Evolutionary conservation across 2,329 filamentous ascomycete genomes (phyloP).

Genomic region (Colletotrichum nymphaeae): DNA sequence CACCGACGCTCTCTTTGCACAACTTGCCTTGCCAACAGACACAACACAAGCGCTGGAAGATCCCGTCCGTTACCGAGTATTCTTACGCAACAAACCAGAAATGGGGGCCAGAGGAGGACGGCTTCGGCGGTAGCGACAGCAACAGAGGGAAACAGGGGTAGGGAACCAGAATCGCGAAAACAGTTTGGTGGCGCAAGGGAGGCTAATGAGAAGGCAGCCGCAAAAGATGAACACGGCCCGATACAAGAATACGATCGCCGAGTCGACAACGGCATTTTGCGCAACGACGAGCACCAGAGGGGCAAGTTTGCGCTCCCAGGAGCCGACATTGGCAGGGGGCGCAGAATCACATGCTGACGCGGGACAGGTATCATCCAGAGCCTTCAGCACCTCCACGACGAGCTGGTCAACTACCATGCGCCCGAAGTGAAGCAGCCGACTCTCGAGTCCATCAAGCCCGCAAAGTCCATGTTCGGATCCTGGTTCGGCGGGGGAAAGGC

Average conservation of each 20-base stretch:
- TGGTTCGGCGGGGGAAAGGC: conserved; percentile 66
- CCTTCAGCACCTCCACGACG: conserved; percentile 89
- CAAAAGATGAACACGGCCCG: conserved; percentile 68
- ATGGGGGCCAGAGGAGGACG: conserved; percentile 18
- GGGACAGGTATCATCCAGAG: conserved; percentile 83
- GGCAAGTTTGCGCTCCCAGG: conserved; percentile 58
- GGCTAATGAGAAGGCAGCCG: conserved; percentile 19
- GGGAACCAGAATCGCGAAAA: not conserved
- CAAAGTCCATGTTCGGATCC: conserved; percentile 66
- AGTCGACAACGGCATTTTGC: conserved; percentile 77
- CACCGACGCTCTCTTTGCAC: conserved; percentile 16
- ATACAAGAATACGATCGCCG: conserved; percentile 89
- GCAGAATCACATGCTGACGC: conserved; percentile 18
- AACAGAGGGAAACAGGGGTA: conserved; percentile 21
- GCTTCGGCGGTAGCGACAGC: conserved; percentile 33
- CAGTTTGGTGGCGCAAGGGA: not conserved
- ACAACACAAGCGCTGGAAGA: not conserved
- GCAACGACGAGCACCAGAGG: conserved; percentile 92
- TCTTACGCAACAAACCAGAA: not conserved
- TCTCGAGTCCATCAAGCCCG: conserved; percentile 73
- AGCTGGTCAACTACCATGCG: conserved; percentile 79
- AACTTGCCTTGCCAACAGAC: conserved; percentile 6
- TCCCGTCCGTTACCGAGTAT: not conserved
- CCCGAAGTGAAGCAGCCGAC: conserved; percentile 81
- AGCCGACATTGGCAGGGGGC: not conserved